Percentiles rank a stretch among this genome's conserved stretches.
Evolutionary conservation across 441 rosid genomes (phyloP).

Genomic region (California macrophylla): DNA sequence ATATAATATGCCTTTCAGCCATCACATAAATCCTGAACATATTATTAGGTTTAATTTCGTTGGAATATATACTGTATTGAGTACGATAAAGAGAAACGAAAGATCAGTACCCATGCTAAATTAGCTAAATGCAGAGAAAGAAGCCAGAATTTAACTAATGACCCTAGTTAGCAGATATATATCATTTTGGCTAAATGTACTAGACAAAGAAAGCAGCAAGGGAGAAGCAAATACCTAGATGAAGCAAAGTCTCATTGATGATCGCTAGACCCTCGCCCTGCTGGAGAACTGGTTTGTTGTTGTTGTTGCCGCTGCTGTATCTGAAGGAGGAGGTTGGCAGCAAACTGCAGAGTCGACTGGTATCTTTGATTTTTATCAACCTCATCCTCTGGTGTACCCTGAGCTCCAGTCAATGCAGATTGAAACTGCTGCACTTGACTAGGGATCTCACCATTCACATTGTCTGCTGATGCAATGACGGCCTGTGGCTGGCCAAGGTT

Average conservation of each 20-base stretch:
- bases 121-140: background rate
- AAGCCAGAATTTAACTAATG: background rate
- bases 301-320: conserved; percentile 62
- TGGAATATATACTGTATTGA: background rate
- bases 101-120: background rate
- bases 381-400: conserved; percentile 47
- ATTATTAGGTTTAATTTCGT: background rate
- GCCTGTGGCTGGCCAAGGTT: conserved; percentile 39
- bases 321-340: conserved; percentile 82
- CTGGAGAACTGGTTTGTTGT: conserved; percentile 33
- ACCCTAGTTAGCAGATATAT: background rate
- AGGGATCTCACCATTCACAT: conserved; percentile 35
- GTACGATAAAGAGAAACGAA: background rate
- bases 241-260: conserved; percentile 30
- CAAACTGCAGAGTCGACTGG: conserved; percentile 87
- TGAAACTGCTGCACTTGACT: conserved; percentile 46
- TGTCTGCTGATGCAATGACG: conserved; percentile 37
- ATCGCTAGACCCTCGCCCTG: conserved; percentile 44
- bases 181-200: conserved; percentile 1
- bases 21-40: background rate
- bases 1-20: background rate
- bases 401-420: conserved; percentile 39
- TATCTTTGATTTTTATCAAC: conserved; percentile 75
- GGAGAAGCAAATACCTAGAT: conserved; percentile 35
- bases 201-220: conserved; percentile 13